Evolutionary conservation across 2,329 filamentous ascomycete species (phyloP).

Genomic region (Arthrobotrys conoides): DNA sequence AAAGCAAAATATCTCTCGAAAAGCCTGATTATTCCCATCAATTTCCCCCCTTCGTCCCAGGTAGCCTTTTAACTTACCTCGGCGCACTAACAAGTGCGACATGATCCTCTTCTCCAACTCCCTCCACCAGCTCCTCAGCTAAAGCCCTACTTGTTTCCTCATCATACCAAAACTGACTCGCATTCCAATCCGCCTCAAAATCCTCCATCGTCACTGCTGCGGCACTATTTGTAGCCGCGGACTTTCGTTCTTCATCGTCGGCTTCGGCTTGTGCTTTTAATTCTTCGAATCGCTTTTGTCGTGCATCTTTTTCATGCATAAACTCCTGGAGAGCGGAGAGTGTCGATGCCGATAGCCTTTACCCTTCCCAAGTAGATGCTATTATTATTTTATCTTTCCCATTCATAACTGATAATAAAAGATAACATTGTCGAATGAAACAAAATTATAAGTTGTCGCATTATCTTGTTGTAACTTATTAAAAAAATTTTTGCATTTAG

Average conservation of each 20-base stretch:
- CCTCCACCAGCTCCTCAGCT: slow-evolving; percentile 77
- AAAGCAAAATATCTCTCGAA: neutral
- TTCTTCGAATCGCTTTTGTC: slow-evolving; percentile 77
- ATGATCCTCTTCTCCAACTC: slow-evolving; percentile 72
- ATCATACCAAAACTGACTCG: slow-evolving; percentile 86
- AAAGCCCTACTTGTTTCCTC: slow-evolving; percentile 78
- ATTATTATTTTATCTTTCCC: slow-evolving; percentile 11
- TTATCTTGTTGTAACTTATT: no score
- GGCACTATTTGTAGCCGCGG: slow-evolving; percentile 5
- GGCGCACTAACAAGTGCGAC: slow-evolving; percentile 67
- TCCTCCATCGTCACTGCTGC: slow-evolving; percentile 74
- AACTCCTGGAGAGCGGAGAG: slow-evolving; percentile 81
- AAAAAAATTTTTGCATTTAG: neutral
- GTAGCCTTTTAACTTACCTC: slow-evolving; percentile 35
- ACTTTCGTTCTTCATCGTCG: slow-evolving; percentile 67
- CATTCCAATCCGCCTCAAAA: slow-evolving; percentile 86
- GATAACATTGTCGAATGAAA: neutral
- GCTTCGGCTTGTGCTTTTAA: slow-evolving; percentile 76
- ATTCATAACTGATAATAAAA: neutral
- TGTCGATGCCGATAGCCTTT: slow-evolving; percentile 75
- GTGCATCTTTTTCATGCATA: slow-evolving; percentile 79
- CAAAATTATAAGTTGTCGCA: neutral
- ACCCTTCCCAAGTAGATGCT: neutral
- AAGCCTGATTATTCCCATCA: slow-evolving; percentile 26
- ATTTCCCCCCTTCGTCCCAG: neutral